Evolutionary conservation across 208 protist species (phyloP).

Genomic region (Acanthamoeba healyi): DNA sequence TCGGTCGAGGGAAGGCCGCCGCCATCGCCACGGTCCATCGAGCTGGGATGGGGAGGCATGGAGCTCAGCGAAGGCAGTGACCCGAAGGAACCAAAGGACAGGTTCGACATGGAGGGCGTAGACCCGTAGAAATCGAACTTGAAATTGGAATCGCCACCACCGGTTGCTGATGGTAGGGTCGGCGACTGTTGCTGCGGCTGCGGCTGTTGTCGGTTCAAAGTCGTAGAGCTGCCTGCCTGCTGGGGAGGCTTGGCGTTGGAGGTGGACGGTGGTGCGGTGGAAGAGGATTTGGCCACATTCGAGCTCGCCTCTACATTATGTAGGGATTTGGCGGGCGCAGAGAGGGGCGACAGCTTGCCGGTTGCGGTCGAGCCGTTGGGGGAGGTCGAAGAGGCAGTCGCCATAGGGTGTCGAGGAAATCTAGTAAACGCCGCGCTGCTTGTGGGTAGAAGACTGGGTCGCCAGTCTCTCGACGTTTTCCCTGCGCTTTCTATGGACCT

Average conservation of each 20-base stretch:
- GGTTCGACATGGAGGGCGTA: slow-evolving; percentile 33
- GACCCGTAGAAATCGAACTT: slow-evolving; percentile 63
- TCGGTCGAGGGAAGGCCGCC: not conserved
- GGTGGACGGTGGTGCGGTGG: not conserved
- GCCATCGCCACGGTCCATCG: not conserved
- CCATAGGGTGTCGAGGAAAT: slow-evolving; percentile 53
- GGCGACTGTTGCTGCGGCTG: not conserved
- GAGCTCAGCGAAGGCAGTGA: not conserved
- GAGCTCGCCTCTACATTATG: not conserved
- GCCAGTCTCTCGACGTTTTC: slow-evolving; percentile 46
- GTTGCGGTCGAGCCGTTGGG: not conserved
- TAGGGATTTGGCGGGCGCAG: not conserved
- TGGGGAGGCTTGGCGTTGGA: too few species aligned
- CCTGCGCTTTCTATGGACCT: not conserved
- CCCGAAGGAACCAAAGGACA: slow-evolving; percentile 31
- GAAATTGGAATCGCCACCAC: slow-evolving; percentile 12
- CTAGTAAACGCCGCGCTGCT: slow-evolving; percentile 25
- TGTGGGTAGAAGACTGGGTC: not conserved
- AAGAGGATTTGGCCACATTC: slow-evolving; percentile 27
- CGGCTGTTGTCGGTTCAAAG: not conserved
- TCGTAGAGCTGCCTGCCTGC: too few species aligned
- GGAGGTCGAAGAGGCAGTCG: slow-evolving; percentile 4
- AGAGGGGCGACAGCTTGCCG: not conserved
- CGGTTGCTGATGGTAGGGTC: not conserved
- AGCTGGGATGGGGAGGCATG: not conserved